These are phyloP conservation scores for Epithemia pelagica DNA, from an alignment of 108 stramenopile genomes.

Conservation along the genomic window DNA sequence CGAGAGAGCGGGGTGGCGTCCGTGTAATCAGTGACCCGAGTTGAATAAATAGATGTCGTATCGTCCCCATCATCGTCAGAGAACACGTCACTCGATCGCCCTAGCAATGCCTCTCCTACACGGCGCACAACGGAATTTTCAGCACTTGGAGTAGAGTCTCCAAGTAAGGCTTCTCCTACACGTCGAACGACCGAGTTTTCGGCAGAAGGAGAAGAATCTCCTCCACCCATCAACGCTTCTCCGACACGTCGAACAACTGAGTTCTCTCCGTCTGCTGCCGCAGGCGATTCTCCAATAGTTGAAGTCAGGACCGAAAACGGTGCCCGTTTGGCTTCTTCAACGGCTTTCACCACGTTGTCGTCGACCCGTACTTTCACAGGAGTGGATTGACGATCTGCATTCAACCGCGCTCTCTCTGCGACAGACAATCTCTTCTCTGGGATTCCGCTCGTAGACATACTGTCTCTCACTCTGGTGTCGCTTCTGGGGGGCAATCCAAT, in stretches of 20 bases:
- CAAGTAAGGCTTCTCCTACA: not conserved
- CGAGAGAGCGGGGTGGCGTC: not conserved
- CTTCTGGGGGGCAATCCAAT: not conserved
- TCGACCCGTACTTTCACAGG: constrained; percentile 30
- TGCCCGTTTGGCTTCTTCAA: constrained; percentile 3
- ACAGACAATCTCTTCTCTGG: constrained; percentile 38
- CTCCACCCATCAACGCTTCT: not conserved
- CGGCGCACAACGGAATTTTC: not conserved
- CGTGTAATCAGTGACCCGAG: constrained; percentile 9
- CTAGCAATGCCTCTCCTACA: constrained; percentile 8
- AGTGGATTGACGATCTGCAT: constrained; percentile 55
- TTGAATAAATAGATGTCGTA: constrained; percentile 4
- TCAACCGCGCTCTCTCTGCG: constrained; percentile 62
- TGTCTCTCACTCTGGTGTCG: not conserved
- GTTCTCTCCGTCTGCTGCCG: not conserved
- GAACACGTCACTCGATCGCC: not conserved
- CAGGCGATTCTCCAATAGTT: not conserved
- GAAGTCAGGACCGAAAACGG: not conserved
- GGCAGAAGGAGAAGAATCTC: not conserved
- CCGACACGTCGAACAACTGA: not conserved
- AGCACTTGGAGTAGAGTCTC: not conserved
- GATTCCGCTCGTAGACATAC: not conserved
- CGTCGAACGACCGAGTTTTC: not conserved
- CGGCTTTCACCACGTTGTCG: constrained; percentile 5
- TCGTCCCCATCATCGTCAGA: not conserved